Base-by-base conservation (phyloP, 2,329 filamentous ascomycete species). In the Colletotrichum eleusines region DNA sequence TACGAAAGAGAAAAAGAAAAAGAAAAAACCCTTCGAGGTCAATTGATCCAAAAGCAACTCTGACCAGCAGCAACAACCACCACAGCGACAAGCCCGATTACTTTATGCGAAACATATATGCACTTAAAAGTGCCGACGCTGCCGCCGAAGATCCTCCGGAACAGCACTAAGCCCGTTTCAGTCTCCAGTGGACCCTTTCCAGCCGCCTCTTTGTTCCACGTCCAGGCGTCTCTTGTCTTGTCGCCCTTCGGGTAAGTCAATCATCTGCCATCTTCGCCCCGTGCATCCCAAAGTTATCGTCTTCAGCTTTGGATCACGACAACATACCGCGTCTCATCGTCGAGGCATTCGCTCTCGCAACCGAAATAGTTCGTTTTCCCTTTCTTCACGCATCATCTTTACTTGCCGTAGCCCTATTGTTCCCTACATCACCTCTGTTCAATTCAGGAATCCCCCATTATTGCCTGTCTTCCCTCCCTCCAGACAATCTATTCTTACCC, bases 291-390 rank as follows among this genome's bases (percentile, higher is more conserved):
- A 48, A 61, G 55, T 64, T n/a, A n/a, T n/a, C 44, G n/a, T 26
- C 51, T 46, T 63, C 40, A 55, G 26, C 42, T 66, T 72, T 60
- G 69, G 66, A 72, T 60, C 54, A 71, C 66, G 46, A 72, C 66
- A 65, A 65, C 48, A 57, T 53, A 42, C 31, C 48, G 44, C 69
- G 33, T 66, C 65, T 60, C 60, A 66, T 72, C 69, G 66, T 72
- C 60, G 69, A 72, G 69, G 60, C 66, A 57, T 64, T 57, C 33
- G 69, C 55, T 67, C 69, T 70, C 66, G 54, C 69, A 65, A 66
- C 57, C 31, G 55, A 70, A 69, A 74, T 64, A 74, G 73, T 74
- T 74, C 72, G 73, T 74, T 73, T 55, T 65, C 60, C 73, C 67
- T 67, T 66, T 74, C 54, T 62, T 65, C 60, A 59, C 66, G 59